Evolutionary conservation across 2,329 filamentous ascomycete species (phyloP).

Genomic region (Paracoccidioides lutzii): DNA sequence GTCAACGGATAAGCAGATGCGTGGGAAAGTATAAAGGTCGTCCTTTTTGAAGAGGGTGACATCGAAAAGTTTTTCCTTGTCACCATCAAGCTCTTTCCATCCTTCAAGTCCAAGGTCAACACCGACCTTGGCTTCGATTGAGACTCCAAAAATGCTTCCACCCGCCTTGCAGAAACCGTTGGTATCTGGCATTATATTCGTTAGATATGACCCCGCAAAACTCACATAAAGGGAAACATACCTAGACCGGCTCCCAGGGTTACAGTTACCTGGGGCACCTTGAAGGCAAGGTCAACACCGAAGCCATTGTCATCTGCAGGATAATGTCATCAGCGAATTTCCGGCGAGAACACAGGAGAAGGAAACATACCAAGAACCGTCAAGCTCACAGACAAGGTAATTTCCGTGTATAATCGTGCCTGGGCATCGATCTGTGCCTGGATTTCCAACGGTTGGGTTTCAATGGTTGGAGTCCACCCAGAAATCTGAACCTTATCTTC

Average conservation of each 20-base stretch:
- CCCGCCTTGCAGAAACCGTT: constrained; percentile 2
- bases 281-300: constrained; percentile 3
- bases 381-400: constrained; percentile 5
- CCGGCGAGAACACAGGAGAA: not conserved
- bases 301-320: constrained; percentile 6
- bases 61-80: constrained; percentile 4
- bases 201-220: not conserved
- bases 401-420: constrained; percentile 3
- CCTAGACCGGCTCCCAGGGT: constrained; percentile 3
- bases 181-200: constrained; percentile 2
- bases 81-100: constrained; percentile 3
- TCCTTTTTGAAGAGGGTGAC: constrained; percentile 2
- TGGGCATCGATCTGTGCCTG: constrained; percentile 4
- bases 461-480: constrained; percentile 4
- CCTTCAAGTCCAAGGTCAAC: constrained; percentile 3
- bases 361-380: constrained; percentile 1
- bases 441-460: constrained; percentile 3
- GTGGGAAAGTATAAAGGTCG: constrained; percentile 4
- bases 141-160: constrained; percentile 2
- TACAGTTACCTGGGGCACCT: constrained; percentile 3
- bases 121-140: constrained; percentile 1
- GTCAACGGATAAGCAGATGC: not conserved
- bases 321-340: not conserved
- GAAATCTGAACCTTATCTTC: constrained; percentile 3
- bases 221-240: not conserved